phyloP scores from a whole-genome alignment of 495 filamentous ascomycete species.

The Entonaema liquescens region DNA sequence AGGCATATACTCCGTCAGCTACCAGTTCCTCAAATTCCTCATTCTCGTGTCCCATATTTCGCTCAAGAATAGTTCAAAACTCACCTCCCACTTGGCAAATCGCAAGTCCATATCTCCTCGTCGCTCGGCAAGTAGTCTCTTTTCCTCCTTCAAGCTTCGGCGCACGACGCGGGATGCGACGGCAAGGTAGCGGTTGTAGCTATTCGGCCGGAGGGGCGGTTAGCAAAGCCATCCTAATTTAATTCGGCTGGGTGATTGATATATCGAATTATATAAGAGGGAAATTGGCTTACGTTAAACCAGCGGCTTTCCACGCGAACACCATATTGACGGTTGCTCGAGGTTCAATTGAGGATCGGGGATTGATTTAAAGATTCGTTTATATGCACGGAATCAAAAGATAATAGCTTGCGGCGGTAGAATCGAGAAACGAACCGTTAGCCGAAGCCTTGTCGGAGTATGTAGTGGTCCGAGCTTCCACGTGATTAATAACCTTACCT shows the following conservation, averaged over 20 bases:
- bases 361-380: conserved; percentile 34
- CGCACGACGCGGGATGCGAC: conserved; percentile 81
- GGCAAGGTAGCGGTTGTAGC: conserved; percentile 86
- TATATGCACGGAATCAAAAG: conserved; percentile 39
- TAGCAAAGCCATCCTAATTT: conserved; percentile 27
- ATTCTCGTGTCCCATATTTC: conserved; percentile 5
- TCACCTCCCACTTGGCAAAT: conserved; percentile 97
- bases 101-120: conserved; percentile 88
- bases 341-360: conserved; percentile 43
- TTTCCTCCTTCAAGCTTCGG: conserved; percentile 93
- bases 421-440: conserved; percentile 47
- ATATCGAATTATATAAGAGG: conserved; percentile 29
- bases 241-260: neutral
- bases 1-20: conserved; percentile 42
- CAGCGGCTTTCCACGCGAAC: conserved; percentile 97
- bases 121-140: conserved; percentile 84
- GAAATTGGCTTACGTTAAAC: conserved; percentile 78
- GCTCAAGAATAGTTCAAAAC: conserved; percentile 46
- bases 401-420: conserved; percentile 24
- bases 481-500: conserved; percentile 40
- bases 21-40: conserved; percentile 2
- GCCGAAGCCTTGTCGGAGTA: conserved; percentile 19
- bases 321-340: conserved; percentile 78
- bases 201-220: conserved; percentile 49
- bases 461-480: conserved; percentile 19